Evolutionary conservation across 1,284 basidiomycete genomes (phyloP).

Genomic region (Stygiomarasmius scandens): DNA sequence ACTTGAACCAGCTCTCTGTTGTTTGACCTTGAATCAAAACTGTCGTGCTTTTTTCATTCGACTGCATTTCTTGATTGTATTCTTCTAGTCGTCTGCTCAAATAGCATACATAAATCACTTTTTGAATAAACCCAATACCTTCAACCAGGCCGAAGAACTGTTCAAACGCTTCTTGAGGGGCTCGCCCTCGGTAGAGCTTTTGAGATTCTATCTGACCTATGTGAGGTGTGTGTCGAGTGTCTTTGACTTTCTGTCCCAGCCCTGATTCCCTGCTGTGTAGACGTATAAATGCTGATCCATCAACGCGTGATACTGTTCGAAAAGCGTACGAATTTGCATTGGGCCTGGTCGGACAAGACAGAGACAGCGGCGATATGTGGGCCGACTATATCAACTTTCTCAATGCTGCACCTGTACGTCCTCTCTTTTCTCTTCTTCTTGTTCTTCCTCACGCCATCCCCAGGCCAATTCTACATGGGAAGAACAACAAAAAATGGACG

Average conservation of each 20-base stretch:
- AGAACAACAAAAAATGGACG: slow-evolving; percentile 94
- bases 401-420: slow-evolving; percentile 72
- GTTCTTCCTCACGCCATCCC: slow-evolving; percentile 1
- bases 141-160: slow-evolving; percentile 73
- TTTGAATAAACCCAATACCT: slow-evolving; percentile 59
- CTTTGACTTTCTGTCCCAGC: slow-evolving; percentile 1
- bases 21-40: background rate
- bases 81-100: slow-evolving; percentile 67
- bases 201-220: slow-evolving; percentile 85
- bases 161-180: slow-evolving; percentile 83
- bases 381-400: slow-evolving; percentile 84
- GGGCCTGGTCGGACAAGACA: slow-evolving; percentile 86
- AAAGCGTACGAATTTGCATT: slow-evolving; percentile 95
- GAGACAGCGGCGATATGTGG: slow-evolving; percentile 78
- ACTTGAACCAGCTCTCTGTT: background rate
- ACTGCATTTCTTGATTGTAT: background rate
- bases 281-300: slow-evolving; percentile 55
- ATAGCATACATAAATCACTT: slow-evolving; percentile 85
- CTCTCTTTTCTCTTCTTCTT: slow-evolving; percentile 5
- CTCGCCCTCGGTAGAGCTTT: slow-evolving; percentile 85
- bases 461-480: slow-evolving; percentile 88
- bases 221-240: slow-evolving; percentile 59
- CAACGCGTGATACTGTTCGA: slow-evolving; percentile 74
- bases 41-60: background rate
- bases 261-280: slow-evolving; percentile 31